These are phyloP conservation scores for Colletotrichum euphorbiae DNA, from an alignment of 2,329 filamentous ascomycete genomes.

Conservation along the genomic window DNA sequence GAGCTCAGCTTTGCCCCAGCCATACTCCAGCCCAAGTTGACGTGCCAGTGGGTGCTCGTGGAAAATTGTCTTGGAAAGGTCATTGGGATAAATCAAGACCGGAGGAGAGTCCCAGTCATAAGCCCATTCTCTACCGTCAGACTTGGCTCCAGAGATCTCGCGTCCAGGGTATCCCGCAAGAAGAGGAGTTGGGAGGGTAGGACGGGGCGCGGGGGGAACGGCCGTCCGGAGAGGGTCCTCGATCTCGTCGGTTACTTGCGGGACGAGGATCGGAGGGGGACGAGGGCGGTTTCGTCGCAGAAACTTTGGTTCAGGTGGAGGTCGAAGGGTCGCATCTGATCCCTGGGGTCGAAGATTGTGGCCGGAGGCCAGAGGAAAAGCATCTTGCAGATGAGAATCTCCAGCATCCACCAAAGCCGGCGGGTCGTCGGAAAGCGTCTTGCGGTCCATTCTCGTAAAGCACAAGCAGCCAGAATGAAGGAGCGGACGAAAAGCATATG, in stretches of 20 bases:
- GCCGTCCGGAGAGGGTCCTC: neutral
- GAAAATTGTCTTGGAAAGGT: constrained; percentile 50
- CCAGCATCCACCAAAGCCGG: neutral
- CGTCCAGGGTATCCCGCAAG: constrained; percentile 53
- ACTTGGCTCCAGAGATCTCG: constrained; percentile 53
- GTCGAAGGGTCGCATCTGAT: neutral
- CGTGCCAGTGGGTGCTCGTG: constrained; percentile 51
- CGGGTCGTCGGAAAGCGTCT: neutral
- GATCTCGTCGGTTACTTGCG: neutral
- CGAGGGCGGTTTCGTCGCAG: constrained; percentile 17
- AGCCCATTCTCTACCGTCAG: constrained; percentile 51
- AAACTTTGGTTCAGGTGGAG: constrained; percentile 4
- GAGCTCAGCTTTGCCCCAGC: constrained; percentile 26
- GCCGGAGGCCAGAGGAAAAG: neutral
- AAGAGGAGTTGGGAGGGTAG: constrained; percentile 54
- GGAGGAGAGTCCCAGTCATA: constrained; percentile 47
- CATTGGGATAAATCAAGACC: constrained; percentile 49
- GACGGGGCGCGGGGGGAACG: neutral
- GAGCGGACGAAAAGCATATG: neutral
- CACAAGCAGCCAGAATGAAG: neutral
- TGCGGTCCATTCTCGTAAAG: neutral
- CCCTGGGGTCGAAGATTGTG: neutral
- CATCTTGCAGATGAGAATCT: neutral
- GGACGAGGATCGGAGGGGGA: neutral
- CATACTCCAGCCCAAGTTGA: constrained; percentile 36